Evolutionary conservation across 805 yeast species (phyloP).

Genomic region (Wickerhamomyces chaumierensis): DNA sequence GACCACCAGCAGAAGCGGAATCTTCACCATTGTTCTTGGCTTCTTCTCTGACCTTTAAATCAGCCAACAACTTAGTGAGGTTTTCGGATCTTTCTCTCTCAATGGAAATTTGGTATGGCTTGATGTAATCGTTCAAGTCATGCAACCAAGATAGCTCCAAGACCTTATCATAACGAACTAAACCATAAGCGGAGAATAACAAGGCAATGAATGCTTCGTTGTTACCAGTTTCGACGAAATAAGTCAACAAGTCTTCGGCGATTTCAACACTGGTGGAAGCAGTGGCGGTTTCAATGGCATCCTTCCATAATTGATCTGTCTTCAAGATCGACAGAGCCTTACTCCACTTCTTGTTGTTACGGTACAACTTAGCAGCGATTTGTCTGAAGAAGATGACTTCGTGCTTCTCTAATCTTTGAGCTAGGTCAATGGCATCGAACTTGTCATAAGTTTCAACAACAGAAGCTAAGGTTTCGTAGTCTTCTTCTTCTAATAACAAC

Average conservation of each 20-base stretch:
- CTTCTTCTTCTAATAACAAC: conserved; percentile 91
- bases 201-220: conserved; percentile 91
- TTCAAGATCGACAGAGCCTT: conserved; percentile 84
- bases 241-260: conserved; percentile 78
- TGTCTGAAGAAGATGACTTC: conserved; percentile 87
- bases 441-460: conserved; percentile 85
- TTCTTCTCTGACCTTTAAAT: conserved; percentile 59
- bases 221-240: conserved; percentile 94
- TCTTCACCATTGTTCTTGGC: conserved; percentile 42
- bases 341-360: conserved; percentile 88
- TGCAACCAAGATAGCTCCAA: conserved; percentile 88
- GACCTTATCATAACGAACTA: conserved; percentile 72
- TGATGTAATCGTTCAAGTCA: conserved; percentile 69
- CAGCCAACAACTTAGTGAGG: conserved; percentile 53
- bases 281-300: conserved; percentile 87
- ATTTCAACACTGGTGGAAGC: conserved; percentile 67
- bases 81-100: conserved; percentile 68
- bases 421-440: conserved; percentile 86
- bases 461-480: conserved; percentile 77
- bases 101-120: conserved; percentile 83
- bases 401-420: conserved; percentile 87
- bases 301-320: conserved; percentile 89
- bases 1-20: conserved; percentile 38
- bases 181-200: conserved; percentile 74
- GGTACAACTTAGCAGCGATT: conserved; percentile 87